Evolutionary conservation across 768 basidiomycete species (phyloP), one percentile per base, ranked within the genome.

Genomic region (Leucocoprinus leucothites): DNA sequence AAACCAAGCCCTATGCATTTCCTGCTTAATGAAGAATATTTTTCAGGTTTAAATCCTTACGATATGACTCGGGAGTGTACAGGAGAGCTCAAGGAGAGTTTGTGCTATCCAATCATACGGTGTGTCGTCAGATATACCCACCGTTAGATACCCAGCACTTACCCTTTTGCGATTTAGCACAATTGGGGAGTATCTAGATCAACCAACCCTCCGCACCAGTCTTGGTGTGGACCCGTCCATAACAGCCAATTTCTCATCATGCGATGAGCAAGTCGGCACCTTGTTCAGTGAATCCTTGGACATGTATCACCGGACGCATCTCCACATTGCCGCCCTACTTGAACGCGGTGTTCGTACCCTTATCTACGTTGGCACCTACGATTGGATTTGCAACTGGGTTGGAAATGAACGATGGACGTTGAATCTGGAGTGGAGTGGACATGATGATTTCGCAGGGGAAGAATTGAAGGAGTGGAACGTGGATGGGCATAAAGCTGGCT

Each of bases 321-420:
- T 81, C 67, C 82, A 88, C 66, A 75, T 89, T 58, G 76, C 81
- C 1, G 79, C 76, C 0, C 77, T 92, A 35, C 80, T 93, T 13
- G 89, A 92, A 58, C 81, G 86, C 18, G 84, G 82, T 0, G 71
- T 94, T 22, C 77, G 80, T 1, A 80, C 85, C 14, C 76, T 93
- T 28, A 81, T 86, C 50, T 90, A 89, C 60, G 84, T 83, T 1
- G 88, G 87, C 6, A 77, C 75, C 31, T 83, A 85, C 53, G 87
- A 89, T 60, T 88, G 82, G 83, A 84, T 84, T 51, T 89, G 88
- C 67, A 89, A 89, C 65, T 85, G 82, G 77, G 70, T 88, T 28
- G 86, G 84, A 6, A 91, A 91, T 65, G 80, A 85, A 61, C 72
- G 77, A 25, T 92, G 89, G 89, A 82, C 83, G 7, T 68, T 84